These are phyloP conservation scores for Drechslerella dactyloides DNA, from an alignment of 2,329 filamentous ascomycete species.

Conservation along the genomic window DNA sequence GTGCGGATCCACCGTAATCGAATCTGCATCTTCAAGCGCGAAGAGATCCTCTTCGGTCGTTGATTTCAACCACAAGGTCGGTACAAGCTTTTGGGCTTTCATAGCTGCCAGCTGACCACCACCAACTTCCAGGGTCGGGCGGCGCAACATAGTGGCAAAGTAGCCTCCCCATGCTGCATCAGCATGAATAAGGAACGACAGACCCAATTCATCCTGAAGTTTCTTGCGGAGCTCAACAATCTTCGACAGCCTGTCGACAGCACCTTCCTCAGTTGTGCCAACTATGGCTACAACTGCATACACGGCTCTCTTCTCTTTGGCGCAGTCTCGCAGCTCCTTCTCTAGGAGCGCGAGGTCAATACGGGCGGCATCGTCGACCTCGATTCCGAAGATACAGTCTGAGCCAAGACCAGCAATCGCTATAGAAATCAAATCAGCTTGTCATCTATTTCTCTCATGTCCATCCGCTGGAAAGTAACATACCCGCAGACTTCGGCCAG, in stretches of 20 bases:
- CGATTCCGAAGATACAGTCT: conserved; percentile 59
- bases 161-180: conserved; percentile 64
- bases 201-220: conserved; percentile 58
- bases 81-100: conserved; percentile 56
- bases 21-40: conserved; percentile 59
- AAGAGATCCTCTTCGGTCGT: conserved; percentile 59
- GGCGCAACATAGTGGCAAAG: conserved; percentile 60
- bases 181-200: conserved; percentile 62
- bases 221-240: conserved; percentile 59
- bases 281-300: conserved; percentile 61
- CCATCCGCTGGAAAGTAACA: conserved; percentile 40
- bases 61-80: conserved; percentile 57
- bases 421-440: conserved; percentile 48
- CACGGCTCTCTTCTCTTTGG: conserved; percentile 56
- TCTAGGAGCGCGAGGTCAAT: conserved; percentile 58
- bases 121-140: conserved; percentile 51
- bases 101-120: no score
- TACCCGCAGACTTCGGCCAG: conserved; percentile 63
- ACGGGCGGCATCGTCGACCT: conserved; percentile 59
- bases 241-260: conserved; percentile 59
- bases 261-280: conserved; percentile 62
- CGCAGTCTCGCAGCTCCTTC: conserved; percentile 55
- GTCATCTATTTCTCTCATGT: neutral
- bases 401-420: conserved; percentile 62
- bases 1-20: conserved; percentile 62